These are phyloP conservation scores for Wickerhamiella brachini DNA, from an alignment of 805 yeast species.

Conservation along the genomic window DNA sequence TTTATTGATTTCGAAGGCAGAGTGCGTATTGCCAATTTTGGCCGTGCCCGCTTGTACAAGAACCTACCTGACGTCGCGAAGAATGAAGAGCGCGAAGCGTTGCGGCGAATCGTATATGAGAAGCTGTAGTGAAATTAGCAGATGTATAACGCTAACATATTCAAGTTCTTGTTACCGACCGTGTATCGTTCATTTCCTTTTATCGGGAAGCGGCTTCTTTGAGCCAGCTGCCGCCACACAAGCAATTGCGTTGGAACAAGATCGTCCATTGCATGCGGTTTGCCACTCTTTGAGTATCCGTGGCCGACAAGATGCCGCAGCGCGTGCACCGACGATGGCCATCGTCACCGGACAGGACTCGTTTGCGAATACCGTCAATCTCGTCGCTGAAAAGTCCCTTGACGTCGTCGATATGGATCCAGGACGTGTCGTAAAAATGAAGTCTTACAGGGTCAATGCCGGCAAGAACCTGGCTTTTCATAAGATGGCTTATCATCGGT, in stretches of 20 bases:
- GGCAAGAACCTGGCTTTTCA: constrained; percentile 35
- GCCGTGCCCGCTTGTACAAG: constrained; percentile 13
- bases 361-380: constrained; percentile 27
- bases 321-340: constrained; percentile 35
- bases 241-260: constrained; percentile 58
- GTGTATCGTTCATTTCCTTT: too few relatives aligned
- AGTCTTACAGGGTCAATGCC: constrained; percentile 37
- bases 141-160: not conserved
- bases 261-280: constrained; percentile 35
- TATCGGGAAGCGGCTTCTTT: not conserved
- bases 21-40: constrained; percentile 13
- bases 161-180: too few relatives aligned
- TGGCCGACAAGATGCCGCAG: constrained; percentile 37
- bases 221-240: constrained; percentile 66
- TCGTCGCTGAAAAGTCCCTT: constrained; percentile 1
- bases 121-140: not conserved
- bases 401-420: constrained; percentile 37
- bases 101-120: not conserved
- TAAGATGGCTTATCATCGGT: constrained; percentile 25
- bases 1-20: constrained; percentile 9
- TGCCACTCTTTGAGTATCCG: constrained; percentile 26
- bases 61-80: constrained; percentile 13
- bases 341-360: constrained; percentile 25
- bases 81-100: constrained; percentile 9
- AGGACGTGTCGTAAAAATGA: constrained; percentile 49